Base-by-base conservation (phyloP, 1,284 basidiomycete genomes). In the Leccinum pallidistipes region DNA sequence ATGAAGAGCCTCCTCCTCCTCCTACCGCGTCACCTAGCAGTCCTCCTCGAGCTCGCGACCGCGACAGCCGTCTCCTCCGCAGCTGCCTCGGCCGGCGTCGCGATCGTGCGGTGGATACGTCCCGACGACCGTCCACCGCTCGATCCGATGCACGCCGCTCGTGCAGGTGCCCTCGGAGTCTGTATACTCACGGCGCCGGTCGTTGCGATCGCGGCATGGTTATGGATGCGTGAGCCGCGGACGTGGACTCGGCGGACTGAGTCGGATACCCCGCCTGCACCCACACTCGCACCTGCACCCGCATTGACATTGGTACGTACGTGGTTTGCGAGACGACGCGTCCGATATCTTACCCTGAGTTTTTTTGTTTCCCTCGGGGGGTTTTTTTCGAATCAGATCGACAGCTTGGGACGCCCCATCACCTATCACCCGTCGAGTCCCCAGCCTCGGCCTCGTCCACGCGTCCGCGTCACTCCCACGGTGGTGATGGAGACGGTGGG, bases 61-160 rank as follows among this genome's bases (percentile, higher is more conserved):
- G 14, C 60, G 31, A 40, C 60, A 8, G 56, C 63, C 45, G 31
- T 56, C 43, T 59, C 59, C 34, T 34, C 70, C 45, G 68, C 67
- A 40, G 69, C 59, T 1, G 56, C 56, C 10, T 47, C 59, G 29
- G 43, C 51, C 5, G 70, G 70, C 9, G 34, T 58, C 49, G 29
- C 50, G 29, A 50, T 54, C 55, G 55, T 47, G 10, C 55, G 55
- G 4, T 24, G 24, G 21, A 50, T 10, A 16, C 50, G 55, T 16
- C 56, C 27, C 24, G 27, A 43, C 6, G 36, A 55, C 40, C 18
- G 18, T 1, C 52, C 32, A 2, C 50, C 29, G 2, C 56, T 67
- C n/a, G 61, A 68, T 49, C 5, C 56, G 12, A 55, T 61, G 55
- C 71, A 55, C 21, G 66, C 68, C 27, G 64, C 69, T 8, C 58